Evolutionary conservation across 1,139 yeast species (phyloP), one percentile per base, ranked within the genome.

Genomic region (Debaryomyces subglobosus): DNA sequence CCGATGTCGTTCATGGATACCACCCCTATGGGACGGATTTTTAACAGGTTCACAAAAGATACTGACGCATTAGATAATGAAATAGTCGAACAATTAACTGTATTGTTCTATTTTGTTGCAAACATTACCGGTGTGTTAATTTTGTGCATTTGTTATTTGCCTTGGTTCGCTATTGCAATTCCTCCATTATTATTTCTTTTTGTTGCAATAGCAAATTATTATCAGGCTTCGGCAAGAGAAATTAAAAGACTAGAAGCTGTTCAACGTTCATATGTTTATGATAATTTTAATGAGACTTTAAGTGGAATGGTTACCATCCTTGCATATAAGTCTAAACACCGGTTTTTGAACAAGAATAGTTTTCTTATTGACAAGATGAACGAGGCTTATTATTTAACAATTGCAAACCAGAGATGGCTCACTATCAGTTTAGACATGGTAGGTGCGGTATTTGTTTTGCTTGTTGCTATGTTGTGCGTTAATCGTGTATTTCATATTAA

Each of bases 11-110:
- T 73, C 56, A 73, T 82, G 73, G 88, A 83, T 63, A 69, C 77
- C 13, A 81, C 86, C 0, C 87, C 87, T 9, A 71, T 80, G 67
- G 88, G 86, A 13, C 69, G 85, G 61, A 78, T 82, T 23, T 61
- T 82, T 58, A 81, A 82, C 59, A 69, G 86, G 53, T 81, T 82
- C 57, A 86, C 96, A 1, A 89, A 88, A 60, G 97, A 90, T 65
- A 86, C 95, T 0, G 96, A 89, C 61, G 84, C 85, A 29, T 70
- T 89, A 58, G 97, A 90, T 63, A 87, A 86, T 61, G 90, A 86
- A 59, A 71, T 85, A 48, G 80, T 85, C 38, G 86, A 83, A 54
- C 84, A 81, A 61, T 55, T 81, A 43, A 74, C 88, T 59, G 60
- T 83, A 50, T 68, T 81, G 48, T 57, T 79, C 41, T 78, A 74